Evolutionary conservation across 73 alveolate species (phyloP).

Genomic region (Uronychia setigera): DNA sequence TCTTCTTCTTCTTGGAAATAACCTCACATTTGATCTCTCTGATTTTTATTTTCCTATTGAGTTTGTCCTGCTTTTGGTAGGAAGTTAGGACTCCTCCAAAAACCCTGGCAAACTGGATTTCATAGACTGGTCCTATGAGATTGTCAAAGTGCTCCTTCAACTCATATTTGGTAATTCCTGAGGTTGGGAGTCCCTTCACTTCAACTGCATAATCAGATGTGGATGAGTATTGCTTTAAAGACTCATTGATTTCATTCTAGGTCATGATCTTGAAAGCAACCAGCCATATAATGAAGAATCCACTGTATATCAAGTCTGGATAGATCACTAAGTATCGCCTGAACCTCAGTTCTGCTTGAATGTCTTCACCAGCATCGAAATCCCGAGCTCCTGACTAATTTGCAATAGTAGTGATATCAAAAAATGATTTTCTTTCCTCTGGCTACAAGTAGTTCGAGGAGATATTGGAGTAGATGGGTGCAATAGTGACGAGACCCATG

Average conservation of each 20-base stretch:
- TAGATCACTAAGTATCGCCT: neutral
- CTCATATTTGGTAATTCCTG: neutral
- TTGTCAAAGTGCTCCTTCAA: constrained; percentile 7
- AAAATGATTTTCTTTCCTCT: neutral
- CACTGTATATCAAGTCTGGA: neutral
- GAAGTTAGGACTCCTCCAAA: constrained; percentile 19
- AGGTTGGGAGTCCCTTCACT: neutral
- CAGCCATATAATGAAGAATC: neutral
- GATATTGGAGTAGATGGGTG: neutral
- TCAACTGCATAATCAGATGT: neutral
- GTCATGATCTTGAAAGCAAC: neutral
- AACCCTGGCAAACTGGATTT: constrained; percentile 8
- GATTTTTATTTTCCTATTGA: constrained; percentile 9
- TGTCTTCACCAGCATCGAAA: neutral
- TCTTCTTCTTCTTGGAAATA: constrained; percentile 13
- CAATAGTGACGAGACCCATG: neutral
- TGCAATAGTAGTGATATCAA: neutral
- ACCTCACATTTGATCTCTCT: constrained; percentile 8
- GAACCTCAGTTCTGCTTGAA: neutral
- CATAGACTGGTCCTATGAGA: constrained; percentile 16
- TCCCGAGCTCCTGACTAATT: neutral
- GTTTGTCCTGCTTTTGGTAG: constrained; percentile 8
- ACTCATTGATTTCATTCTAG: neutral
- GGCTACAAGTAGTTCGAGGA: neutral
- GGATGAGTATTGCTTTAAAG: neutral